Percentiles rank a stretch among this genome's conserved stretches.
phyloP scores from a whole-genome alignment of 768 basidiomycete genomes.

The Cystofilobasidium capitatum region DNA sequence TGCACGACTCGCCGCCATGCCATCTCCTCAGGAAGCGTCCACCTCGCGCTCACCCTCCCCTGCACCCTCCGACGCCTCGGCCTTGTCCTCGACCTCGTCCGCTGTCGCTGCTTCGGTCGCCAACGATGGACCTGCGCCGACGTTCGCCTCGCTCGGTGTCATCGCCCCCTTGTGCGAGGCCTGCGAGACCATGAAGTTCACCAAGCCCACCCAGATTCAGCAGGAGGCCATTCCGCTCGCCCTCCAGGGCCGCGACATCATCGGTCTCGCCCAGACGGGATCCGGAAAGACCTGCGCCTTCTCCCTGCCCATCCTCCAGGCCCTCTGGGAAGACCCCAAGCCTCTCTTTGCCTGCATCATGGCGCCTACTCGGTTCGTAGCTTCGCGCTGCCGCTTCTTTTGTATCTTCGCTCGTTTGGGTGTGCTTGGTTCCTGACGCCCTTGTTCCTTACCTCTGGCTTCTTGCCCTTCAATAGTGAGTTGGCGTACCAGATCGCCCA shows the following conservation, averaged over 20 bases:
- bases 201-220: conserved; percentile 83
- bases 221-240: conserved; percentile 73
- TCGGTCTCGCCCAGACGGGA: conserved; percentile 95
- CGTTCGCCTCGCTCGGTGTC: conserved; percentile 76
- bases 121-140: no score
- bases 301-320: conserved; percentile 88
- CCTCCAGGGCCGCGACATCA: conserved; percentile 84
- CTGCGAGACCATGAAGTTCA: conserved; percentile 70
- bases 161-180: conserved; percentile 83
- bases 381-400: background rate
- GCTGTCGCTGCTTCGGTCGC: background rate
- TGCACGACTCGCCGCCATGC: no score
- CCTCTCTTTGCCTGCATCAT: conserved; percentile 87
- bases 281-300: conserved; percentile 98
- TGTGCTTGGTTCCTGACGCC: background rate
- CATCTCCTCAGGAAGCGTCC: conserved; percentile 55
- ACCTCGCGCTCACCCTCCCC: conserved; percentile 41
- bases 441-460: background rate
- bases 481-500: conserved; percentile 97
- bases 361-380: conserved; percentile 67
- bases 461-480: conserved; percentile 48
- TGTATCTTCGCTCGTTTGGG: background rate
- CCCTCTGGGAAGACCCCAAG: conserved; percentile 81
- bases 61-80: background rate
- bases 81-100: background rate